Percentiles rank a stretch among this genome's conserved stretches.
Evolutionary conservation across 2,329 filamentous ascomycete genomes (phyloP).

Genomic region (Colletotrichum filicis): DNA sequence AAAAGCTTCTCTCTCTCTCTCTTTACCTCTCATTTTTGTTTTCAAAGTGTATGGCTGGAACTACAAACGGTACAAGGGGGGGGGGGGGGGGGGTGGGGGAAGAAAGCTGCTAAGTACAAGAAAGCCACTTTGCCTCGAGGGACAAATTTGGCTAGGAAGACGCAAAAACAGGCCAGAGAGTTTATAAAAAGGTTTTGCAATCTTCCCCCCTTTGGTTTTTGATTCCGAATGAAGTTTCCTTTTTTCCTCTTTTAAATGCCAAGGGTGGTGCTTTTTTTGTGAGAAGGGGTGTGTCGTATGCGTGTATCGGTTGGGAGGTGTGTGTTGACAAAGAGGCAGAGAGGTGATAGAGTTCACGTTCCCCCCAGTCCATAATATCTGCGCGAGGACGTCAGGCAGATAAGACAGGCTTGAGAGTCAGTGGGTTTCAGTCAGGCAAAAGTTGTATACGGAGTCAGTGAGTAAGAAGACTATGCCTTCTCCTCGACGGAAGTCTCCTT

Average conservation of each 20-base stretch:
- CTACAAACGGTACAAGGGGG: neutral
- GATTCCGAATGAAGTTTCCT: constrained; percentile 5
- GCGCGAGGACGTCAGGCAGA: neutral
- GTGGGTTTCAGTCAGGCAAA: constrained; percentile 19
- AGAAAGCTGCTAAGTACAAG: constrained; percentile 34
- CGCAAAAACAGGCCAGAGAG: constrained; percentile 22
- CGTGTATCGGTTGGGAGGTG: neutral
- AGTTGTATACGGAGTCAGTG: constrained; percentile 13
- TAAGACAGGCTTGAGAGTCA: neutral
- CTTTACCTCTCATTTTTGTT: constrained; percentile 21
- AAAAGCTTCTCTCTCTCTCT: constrained; percentile 15
- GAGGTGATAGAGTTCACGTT: neutral
- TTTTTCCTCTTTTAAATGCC: neutral
- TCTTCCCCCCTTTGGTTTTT: constrained; percentile 1
- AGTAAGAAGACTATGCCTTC: constrained; percentile 51
- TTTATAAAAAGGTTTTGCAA: constrained; percentile 12
- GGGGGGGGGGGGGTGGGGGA: neutral
- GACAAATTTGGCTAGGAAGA: constrained; percentile 24
- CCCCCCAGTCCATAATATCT: neutral
- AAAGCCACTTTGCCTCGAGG: constrained; percentile 21
- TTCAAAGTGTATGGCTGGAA: constrained; percentile 15
- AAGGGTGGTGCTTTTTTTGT: no score
- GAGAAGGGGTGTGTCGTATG: neutral
- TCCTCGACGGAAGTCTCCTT: constrained; percentile 64
- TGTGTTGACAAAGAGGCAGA: neutral